Evolutionary conservation across 148 eudicot species (phyloP).

Genomic region (Linanthus parryae): DNA sequence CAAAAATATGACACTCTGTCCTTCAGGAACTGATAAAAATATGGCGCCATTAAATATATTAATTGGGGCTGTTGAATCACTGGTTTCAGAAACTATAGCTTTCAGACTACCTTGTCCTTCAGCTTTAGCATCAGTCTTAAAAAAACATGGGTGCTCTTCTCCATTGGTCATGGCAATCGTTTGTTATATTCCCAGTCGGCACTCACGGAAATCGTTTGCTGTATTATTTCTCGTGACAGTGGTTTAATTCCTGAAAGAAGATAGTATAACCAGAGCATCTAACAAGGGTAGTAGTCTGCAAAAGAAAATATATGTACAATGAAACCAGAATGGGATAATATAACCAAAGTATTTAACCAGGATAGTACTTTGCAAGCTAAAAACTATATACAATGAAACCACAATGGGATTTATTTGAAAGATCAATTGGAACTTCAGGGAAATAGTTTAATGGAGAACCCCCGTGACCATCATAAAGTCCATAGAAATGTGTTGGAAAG

Average conservation of each 20-base stretch:
- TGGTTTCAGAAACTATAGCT: constrained; percentile 52
- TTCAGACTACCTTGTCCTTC: constrained; percentile 26
- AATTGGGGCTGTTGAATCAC: constrained; percentile 51
- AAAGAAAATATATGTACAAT: too few species aligned
- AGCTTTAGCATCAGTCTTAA: constrained; percentile 43
- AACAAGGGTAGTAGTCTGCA: too few species aligned
- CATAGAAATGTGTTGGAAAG: constrained; percentile 54
- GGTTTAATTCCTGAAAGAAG: constrained; percentile 37
- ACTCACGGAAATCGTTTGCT: too few species aligned
- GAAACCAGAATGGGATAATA: too few species aligned
- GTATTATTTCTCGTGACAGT: constrained; percentile 31
- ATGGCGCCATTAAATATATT: too few species aligned
- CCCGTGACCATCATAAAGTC: constrained; percentile 62
- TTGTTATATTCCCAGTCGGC: constrained; percentile 14
- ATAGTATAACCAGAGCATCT: too few species aligned
- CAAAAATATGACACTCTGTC: constrained; percentile 42
- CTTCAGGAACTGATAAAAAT: too few species aligned
- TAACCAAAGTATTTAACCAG: too few species aligned
- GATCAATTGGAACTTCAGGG: background rate
- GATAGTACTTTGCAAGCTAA: too few species aligned
- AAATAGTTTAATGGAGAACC: constrained; percentile 38
- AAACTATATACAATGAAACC: too few species aligned
- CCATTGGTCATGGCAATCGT: constrained; percentile 36
- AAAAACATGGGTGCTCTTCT: constrained; percentile 34
- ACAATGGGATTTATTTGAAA: too few species aligned